Evolutionary conservation across 108 stramenopile genomes (phyloP), one percentile per base, ranked within the genome.

Genomic region (Fistulifera solaris): DNA sequence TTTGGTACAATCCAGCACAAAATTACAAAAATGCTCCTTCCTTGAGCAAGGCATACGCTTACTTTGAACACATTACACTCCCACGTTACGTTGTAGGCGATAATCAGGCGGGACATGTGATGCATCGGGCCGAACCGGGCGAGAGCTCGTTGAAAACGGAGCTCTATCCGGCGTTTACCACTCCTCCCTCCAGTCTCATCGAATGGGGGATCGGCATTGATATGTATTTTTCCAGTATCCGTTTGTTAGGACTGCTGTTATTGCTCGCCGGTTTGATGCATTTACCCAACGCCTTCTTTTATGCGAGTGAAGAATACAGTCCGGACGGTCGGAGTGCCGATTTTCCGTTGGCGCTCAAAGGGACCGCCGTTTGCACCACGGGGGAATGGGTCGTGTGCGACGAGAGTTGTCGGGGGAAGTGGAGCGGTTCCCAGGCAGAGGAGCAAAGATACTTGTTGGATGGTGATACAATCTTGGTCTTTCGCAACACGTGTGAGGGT

Each of bases 61-160:
- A 67, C 64, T 83, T 75, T 48, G 81, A 88, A 44, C 80, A 81
- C 48, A 62, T 81, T 27, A 88, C 82, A 4, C 63, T 88, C 0
- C 77, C 86, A n/a, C 63, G 86, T 8, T 69, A 68, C 22, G 60
- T 79, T 54, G 25, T 18, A 19, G 67, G 63, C 0, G 56, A 61
- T 8, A 40, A 47, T 1, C 21, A 49, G 3, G 61, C 71, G 1
- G 59, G 54, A 11, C 45, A 62, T 28, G 67, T 66, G 17, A 17
- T 65, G 38, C 55, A 72, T 25, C 58, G 76, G 8, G 81, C 82
- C 1, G 81, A 78, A 40, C 80, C 78, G 1, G 82, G 82, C 24
- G 78, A 83, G 45, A 24, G 53, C 16, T 35, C 60, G 16, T 15
- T 56, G 4, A 38, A 52, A 11, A 88, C 86, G 0, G 67, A 77